These are phyloP conservation scores for Limnanthes douglasii DNA, from an alignment of 345 rosid species.

Conservation along the genomic window DNA sequence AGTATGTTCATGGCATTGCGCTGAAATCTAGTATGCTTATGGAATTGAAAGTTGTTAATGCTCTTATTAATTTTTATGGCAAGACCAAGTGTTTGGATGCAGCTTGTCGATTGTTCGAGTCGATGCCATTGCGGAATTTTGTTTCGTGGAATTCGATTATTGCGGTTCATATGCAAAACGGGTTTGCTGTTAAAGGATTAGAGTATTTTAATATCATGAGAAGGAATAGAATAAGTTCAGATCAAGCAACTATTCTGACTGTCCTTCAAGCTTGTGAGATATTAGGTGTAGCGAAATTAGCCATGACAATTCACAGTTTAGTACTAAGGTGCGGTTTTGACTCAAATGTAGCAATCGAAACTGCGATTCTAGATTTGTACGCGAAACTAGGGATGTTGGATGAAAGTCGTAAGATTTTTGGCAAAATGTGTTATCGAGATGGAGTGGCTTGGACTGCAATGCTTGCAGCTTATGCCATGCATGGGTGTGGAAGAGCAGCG, in stretches of 20 bases:
- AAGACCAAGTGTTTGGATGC: constrained; percentile 21
- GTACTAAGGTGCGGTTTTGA: constrained; percentile 19
- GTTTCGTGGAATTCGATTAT: constrained; percentile 62
- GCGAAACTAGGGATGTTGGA: constrained; percentile 40
- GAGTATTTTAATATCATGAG: constrained; percentile 25
- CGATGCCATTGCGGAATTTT: constrained; percentile 23
- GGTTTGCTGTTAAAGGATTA: constrained; percentile 24
- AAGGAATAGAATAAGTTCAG: constrained; percentile 24
- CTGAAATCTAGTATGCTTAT: constrained; percentile 27
- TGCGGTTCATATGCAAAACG: constrained; percentile 19
- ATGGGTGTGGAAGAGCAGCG: constrained; percentile 51
- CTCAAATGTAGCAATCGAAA: constrained; percentile 15
- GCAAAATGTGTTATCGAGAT: constrained; percentile 35
- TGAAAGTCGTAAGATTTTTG: constrained; percentile 23
- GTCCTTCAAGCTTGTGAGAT: constrained; percentile 38
- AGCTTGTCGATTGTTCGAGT: constrained; percentile 29
- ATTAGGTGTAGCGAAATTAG: constrained; percentile 29
- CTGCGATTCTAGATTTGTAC: constrained; percentile 37
- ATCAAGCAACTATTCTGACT: constrained; percentile 36
- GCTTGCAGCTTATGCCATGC: constrained; percentile 55
- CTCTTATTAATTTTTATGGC: constrained; percentile 46
- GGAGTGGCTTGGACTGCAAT: constrained; percentile 68
- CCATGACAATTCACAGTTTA: constrained; percentile 34
- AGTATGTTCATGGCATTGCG: constrained; percentile 36
- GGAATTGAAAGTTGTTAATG: constrained; percentile 39